Evolutionary conservation across 2,329 filamentous ascomycete species (phyloP), one percentile per base, ranked within the genome.

Genomic region (Didymella exigua): DNA sequence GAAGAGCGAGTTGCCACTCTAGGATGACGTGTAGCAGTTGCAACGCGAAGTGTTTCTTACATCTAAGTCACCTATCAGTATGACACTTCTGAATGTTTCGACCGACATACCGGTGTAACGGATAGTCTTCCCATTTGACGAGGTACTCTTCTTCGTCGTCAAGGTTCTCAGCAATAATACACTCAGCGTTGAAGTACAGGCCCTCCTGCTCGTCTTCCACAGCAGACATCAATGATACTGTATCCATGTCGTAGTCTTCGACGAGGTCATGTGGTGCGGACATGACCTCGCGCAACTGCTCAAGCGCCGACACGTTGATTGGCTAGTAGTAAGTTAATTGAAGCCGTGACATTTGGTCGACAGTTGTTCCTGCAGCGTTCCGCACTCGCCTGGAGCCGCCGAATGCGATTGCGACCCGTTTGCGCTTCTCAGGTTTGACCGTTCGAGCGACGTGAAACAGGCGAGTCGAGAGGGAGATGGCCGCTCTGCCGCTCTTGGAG

Each of bases 111-210:
- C 59, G 48, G 36, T 71, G 53, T 24, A 86, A 58, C 1, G 79
- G 76, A 64, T 87, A 92, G 2, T 77, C 81, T 23, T 78, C 76
- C 89, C 88, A 91, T 55, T 84, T 81, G 19, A 90, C 81, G 1
- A 91, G 79, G 66, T 85, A 91, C 3, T 11, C 27, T 73, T 10
- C 69, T 8, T 70, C 56, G 1, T 61, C 73, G 63, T 86, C 80
- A 14, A n/a, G 11, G 0, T 78, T 77, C 16, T 71, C 64, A 1
- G 65, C 61, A 5, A 72, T 34, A 43, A 74, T 66, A 10, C 56
- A 49, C 16, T 73, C 63, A 5, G 65, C 60, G 3, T 48, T 37
- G 34, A 63, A 73, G 2, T 46, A 44, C 1, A 23, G 46, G 4
- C 60, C 53, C 2, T 21, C 49, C 3, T 61, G 54, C 2, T 34